These are phyloP conservation scores for Citrus cavaleriei DNA, from an alignment of 345 rosid species.

Conservation along the genomic window DNA sequence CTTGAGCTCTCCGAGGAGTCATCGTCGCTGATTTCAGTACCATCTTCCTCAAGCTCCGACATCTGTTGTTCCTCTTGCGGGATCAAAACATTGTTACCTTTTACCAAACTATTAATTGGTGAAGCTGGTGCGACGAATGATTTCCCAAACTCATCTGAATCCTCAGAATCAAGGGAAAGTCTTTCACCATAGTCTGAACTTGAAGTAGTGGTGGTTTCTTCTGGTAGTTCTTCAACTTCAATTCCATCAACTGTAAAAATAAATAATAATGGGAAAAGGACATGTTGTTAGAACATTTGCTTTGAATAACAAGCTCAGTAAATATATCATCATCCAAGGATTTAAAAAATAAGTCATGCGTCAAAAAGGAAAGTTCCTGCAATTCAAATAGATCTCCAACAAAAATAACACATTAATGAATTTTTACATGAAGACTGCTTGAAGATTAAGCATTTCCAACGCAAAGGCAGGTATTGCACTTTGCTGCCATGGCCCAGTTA, in stretches of 20 bases:
- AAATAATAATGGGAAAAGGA: not conserved
- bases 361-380: conserved; percentile 1
- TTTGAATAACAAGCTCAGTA: not conserved
- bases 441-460: not conserved
- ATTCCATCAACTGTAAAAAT: conserved; percentile 39
- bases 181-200: conserved; percentile 31
- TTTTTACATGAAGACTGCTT: not conserved
- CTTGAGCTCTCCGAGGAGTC: conserved; percentile 28
- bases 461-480: not conserved
- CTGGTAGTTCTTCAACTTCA: conserved; percentile 37
- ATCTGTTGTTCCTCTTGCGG: conserved; percentile 14
- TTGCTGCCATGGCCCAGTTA: not conserved
- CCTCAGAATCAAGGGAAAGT: conserved; percentile 24
- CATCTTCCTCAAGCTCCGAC: conserved; percentile 30
- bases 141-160: conserved; percentile 65
- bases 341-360: not conserved
- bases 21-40: conserved; percentile 31
- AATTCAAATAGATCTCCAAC: not conserved
- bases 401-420: not conserved
- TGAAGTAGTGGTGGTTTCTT: conserved; percentile 35
- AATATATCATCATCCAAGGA: not conserved
- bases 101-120: conserved; percentile 28
- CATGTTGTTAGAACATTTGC: not conserved
- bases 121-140: conserved; percentile 42
- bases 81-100: conserved; percentile 15